phyloP scores from a whole-genome alignment of 169 alveolate genomes.

The Theileria orientalis region DNA sequence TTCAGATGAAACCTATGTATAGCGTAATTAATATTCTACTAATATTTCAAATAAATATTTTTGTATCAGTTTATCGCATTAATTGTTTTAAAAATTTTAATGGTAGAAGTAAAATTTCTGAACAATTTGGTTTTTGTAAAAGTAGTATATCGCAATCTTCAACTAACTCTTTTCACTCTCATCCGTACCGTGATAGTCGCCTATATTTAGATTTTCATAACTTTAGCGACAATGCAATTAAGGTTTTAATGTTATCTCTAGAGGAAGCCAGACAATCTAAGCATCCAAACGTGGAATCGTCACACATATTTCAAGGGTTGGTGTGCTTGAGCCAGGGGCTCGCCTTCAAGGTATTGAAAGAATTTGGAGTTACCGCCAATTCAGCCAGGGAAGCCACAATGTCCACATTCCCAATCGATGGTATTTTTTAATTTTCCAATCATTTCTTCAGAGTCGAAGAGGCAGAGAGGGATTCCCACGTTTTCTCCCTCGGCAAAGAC shows the following conservation, averaged over 20 bases:
- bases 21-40: too few relatives aligned
- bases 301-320: slow-evolving; percentile 60
- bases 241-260: slow-evolving; percentile 62
- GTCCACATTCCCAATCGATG: neutral
- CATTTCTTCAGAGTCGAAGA: slow-evolving; percentile 9
- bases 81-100: too few relatives aligned
- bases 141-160: too few relatives aligned
- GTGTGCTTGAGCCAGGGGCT: slow-evolving; percentile 42
- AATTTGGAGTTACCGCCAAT: slow-evolving; percentile 33
- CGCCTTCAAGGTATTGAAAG: slow-evolving; percentile 27
- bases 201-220: slow-evolving; percentile 36
- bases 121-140: too few relatives aligned
- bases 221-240: slow-evolving; percentile 61
- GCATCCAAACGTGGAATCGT: slow-evolving; percentile 19
- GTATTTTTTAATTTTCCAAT: neutral
- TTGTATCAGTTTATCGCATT: too few relatives aligned
- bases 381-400: slow-evolving; percentile 22
- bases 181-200: too few relatives aligned
- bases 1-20: too few relatives aligned
- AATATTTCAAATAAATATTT: too few relatives aligned
- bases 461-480: neutral
- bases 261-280: slow-evolving; percentile 57
- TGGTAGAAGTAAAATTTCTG: too few relatives aligned
- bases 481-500: slow-evolving; percentile 51
- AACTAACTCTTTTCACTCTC: too few relatives aligned